phyloP scores from a whole-genome alignment of 164 flowering plant genomes.

The Nymphaea colorata region DNA sequence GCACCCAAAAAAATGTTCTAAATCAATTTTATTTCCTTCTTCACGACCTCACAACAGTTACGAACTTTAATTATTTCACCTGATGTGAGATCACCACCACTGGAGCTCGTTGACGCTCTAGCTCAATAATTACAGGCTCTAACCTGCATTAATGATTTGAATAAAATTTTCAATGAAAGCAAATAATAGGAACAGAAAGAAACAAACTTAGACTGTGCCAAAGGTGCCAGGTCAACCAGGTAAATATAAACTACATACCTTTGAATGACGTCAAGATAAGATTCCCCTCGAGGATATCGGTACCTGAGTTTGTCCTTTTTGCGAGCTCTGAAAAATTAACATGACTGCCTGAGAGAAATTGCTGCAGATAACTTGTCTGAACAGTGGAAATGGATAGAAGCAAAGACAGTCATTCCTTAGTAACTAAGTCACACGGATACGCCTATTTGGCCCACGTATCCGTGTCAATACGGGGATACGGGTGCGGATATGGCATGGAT shows the following conservation, averaged over 20 bases:
- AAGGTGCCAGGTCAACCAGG: not conserved
- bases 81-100: slow-evolving; percentile 96
- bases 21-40: not conserved
- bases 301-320: slow-evolving; percentile 93
- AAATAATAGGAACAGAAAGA: no score
- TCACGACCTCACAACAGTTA: not conserved
- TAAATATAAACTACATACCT: slow-evolving; percentile 28
- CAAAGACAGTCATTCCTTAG: no score
- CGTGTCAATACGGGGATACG: no score
- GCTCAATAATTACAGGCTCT: slow-evolving; percentile 97
- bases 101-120: slow-evolving; percentile 94
- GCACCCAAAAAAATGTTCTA: slow-evolving; percentile 3
- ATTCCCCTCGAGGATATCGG: slow-evolving; percentile 98
- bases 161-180: not conserved
- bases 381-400: no score
- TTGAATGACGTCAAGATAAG: slow-evolving; percentile 96
- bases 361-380: not conserved
- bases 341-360: not conserved
- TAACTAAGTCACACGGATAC: no score
- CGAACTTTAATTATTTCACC: slow-evolving; percentile 23
- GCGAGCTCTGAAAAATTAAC: slow-evolving; percentile 49
- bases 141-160: slow-evolving; percentile 33
- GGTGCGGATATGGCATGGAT: no score
- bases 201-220: no score
- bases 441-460: no score